These are phyloP conservation scores for Phytophthora nicotianae DNA, from an alignment of 352 stramenopile species.

Conservation along the genomic window DNA sequence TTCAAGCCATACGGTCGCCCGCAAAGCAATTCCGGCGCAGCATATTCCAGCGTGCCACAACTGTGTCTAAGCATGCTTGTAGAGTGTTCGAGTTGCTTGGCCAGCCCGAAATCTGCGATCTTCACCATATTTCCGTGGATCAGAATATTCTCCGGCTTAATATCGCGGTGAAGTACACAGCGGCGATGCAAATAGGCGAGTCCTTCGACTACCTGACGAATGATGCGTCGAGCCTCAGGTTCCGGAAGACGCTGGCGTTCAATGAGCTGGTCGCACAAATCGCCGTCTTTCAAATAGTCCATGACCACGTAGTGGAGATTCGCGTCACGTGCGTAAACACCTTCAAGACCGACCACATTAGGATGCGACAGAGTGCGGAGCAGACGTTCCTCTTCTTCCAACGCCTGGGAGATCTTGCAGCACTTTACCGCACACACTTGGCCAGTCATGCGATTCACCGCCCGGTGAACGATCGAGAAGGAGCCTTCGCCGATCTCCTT, in stretches of 20 bases:
- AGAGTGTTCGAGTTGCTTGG: constrained; percentile 57
- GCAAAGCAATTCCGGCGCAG: constrained; percentile 70
- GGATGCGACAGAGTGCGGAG: constrained; percentile 64
- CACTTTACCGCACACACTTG: constrained; percentile 78
- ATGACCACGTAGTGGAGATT: constrained; percentile 84
- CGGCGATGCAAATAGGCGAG: constrained; percentile 70
- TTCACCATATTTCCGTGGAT: constrained; percentile 75
- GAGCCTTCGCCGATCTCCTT: constrained; percentile 85
- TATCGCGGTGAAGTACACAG: constrained; percentile 74
- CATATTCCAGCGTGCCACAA: constrained; percentile 82
- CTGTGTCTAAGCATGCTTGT: constrained; percentile 62
- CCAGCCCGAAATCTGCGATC: constrained; percentile 82
- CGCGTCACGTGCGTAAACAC: constrained; percentile 68
- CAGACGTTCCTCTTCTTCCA: constrained; percentile 78
- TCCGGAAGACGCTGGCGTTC: constrained; percentile 65
- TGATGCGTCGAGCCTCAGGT: constrained; percentile 55
- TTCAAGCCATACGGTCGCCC: constrained; percentile 75
- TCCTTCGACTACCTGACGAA: constrained; percentile 61
- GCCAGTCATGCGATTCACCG: constrained; percentile 67
- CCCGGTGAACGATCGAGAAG: constrained; percentile 84
- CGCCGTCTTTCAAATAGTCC: constrained; percentile 79
- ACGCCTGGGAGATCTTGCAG: constrained; percentile 62
- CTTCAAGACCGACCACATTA: constrained; percentile 72
- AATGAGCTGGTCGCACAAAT: constrained; percentile 80
- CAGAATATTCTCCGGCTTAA: constrained; percentile 87